Evolutionary conservation across 257 asterid genomes (phyloP), one percentile per base, ranked within the genome.

Genomic region (Handroanthus guayacan): DNA sequence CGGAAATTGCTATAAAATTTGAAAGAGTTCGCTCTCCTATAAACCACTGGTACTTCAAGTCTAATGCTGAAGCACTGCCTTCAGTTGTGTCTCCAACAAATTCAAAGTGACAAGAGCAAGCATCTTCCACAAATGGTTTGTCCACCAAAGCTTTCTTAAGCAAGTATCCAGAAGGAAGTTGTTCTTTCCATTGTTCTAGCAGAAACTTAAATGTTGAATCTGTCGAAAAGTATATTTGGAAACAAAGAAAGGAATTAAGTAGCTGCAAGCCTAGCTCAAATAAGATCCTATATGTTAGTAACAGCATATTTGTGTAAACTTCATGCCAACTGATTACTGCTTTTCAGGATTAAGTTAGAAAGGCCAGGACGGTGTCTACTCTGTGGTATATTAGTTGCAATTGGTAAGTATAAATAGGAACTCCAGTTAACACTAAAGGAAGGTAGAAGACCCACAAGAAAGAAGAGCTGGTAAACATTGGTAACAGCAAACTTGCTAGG

Each of bases 111-210:
- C 98, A 92, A 77, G 78, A 71, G 78, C 98, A 91, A 80, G 96
- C 93, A 91, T 95, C 99, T 87, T 84, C 98, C 82, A 86, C 97
- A 84, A 88, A 93, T 65, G 99, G 99, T 71, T 75, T 87, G 82
- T 91, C 97, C 9, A 89, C 82, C 37, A 69, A 86, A 75, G 98
- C 97, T 75, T 84, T 89, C 70, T 84, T 85, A 75, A 95, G 91
- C 75, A 86, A 63, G 84, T 86, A 92, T 67, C 99, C 97, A 60
- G 93, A 75, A 74, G 98, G 99, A 79, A 95, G 89, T 69, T 89
- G 88, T 72, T 87, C 93, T 88, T 91, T 93, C 99, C 99, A 95
- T 85, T 88, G 98, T 75, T 95, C 94, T n/a, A 95, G 86, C 84
- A 95, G 79, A 87, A 95, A 95, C 80, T 81, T 84, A 75, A 89